Evolutionary conservation across 2,329 filamentous ascomycete genomes (phyloP).

Genomic region (Claviceps paspali): DNA sequence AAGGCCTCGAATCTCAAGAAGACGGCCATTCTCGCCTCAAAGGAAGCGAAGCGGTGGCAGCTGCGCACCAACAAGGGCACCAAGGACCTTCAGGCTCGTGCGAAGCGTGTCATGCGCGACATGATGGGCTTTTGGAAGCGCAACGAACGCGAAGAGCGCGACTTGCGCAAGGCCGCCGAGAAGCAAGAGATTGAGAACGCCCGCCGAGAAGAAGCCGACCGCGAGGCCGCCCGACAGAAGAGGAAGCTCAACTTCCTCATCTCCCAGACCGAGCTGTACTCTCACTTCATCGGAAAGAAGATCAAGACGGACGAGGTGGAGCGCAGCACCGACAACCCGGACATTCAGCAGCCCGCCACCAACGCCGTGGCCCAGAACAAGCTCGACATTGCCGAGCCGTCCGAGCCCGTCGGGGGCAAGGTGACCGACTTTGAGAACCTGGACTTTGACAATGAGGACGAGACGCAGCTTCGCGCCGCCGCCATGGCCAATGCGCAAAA

Average conservation of each 20-base stretch:
- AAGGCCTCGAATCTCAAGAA: conserved; percentile 95
- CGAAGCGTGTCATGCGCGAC: conserved; percentile 96
- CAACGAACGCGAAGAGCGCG: conserved; percentile 93
- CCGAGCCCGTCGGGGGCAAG: conserved; percentile 44
- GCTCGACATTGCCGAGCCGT: conserved; percentile 35
- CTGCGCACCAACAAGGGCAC: conserved; percentile 95
- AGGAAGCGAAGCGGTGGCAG: conserved; percentile 96
- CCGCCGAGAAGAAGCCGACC: conserved; percentile 90
- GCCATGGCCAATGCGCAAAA: conserved; percentile 94
- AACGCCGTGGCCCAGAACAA: conserved; percentile 24
- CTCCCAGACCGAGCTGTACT: conserved; percentile 96
- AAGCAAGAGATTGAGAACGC: conserved; percentile 93
- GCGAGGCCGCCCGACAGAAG: conserved; percentile 93
- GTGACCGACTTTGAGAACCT: conserved; percentile 90
- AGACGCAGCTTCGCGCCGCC: conserved; percentile 62
- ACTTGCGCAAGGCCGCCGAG: conserved; percentile 85
- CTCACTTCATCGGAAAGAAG: conserved; percentile 98
- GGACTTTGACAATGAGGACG: conserved; percentile 91
- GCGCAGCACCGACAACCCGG: conserved; percentile 69
- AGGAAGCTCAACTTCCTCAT: conserved; percentile 99
- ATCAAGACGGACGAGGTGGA: conserved; percentile 96
- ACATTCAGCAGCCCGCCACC: conserved; percentile 42
- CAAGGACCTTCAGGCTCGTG: conserved; percentile 91
- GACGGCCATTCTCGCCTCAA: conserved; percentile 89
- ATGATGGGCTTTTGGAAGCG: conserved; percentile 99